phyloP scores from a whole-genome alignment of 345 rosid species.

The Turritis glabra region DNA sequence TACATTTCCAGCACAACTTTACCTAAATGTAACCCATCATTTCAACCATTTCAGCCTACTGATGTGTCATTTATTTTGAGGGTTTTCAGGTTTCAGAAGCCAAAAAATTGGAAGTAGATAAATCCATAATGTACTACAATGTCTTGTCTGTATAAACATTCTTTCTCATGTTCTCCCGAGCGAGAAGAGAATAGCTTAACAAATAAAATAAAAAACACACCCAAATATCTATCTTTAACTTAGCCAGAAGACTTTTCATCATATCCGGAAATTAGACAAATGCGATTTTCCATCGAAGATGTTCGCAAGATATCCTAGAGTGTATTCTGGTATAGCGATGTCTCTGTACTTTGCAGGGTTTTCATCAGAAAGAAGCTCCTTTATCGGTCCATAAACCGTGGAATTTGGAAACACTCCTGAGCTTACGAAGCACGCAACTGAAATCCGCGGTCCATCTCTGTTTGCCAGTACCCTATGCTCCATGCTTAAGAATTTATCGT shows the following conservation, averaged over 20 bases:
- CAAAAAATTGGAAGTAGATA: no score
- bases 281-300: not conserved
- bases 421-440: slow-evolving; percentile 26
- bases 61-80: no score
- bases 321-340: not conserved
- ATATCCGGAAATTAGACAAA: not conserved
- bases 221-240: not conserved
- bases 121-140: no score
- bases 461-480: slow-evolving; percentile 19
- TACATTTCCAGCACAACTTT: no score
- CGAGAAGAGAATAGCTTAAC: not conserved
- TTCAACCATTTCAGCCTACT: no score
- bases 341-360: not conserved
- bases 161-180: no score
- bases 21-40: no score
- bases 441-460: slow-evolving; percentile 19
- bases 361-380: not conserved
- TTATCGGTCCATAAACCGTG: not conserved
- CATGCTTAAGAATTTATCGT: slow-evolving; percentile 10
- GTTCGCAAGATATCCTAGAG: not conserved
- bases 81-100: no score
- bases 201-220: not conserved
- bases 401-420: not conserved
- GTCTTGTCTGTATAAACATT: no score
- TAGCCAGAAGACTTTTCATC: not conserved